A percentile compares a stretch with the other conserved stretches of the same genome.
Evolutionary conservation across 768 basidiomycete genomes (phyloP).

Genomic region (Amyloporia xantha): DNA sequence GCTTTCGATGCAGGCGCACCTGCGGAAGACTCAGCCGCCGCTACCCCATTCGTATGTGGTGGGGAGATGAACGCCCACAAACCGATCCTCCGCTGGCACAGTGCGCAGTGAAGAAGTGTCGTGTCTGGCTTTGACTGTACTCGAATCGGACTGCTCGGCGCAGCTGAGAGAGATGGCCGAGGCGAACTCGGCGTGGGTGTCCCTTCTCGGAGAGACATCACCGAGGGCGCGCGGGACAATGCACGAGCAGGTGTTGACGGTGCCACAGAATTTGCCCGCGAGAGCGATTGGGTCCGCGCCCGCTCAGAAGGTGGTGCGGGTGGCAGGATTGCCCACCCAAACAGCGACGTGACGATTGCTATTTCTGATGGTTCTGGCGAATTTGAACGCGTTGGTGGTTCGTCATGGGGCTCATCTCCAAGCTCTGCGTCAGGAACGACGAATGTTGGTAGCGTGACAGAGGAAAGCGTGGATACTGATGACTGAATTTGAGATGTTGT

Average conservation of each 20-base stretch:
- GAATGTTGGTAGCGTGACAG: conserved; percentile 12
- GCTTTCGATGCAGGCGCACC: conserved; percentile 8
- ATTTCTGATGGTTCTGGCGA: conserved; percentile 28
- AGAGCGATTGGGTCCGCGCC: conserved; percentile 14
- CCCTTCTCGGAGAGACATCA: conserved; percentile 15
- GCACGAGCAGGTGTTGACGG: conserved; percentile 23
- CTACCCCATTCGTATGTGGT: conserved; percentile 8
- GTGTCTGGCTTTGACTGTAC: conserved; percentile 31
- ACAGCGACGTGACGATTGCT: conserved; percentile 37
- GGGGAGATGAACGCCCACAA: conserved; percentile 59
- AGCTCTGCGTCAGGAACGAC: background rate
- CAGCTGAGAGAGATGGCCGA: conserved; percentile 2
- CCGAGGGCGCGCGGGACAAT: conserved; percentile 27
- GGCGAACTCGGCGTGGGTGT: conserved; percentile 20
- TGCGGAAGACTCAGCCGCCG: background rate
- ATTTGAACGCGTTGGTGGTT: background rate
- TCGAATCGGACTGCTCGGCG: conserved; percentile 3
- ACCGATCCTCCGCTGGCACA: conserved; percentile 76
- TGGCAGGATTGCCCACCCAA: conserved; percentile 41
- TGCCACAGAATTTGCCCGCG: conserved; percentile 22
- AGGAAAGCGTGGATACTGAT: conserved; percentile 40
- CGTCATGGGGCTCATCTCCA: conserved; percentile 1
- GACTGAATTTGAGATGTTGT: conserved; percentile 50
- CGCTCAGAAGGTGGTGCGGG: conserved; percentile 15
- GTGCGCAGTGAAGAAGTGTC: conserved; percentile 52